Evolutionary conservation across 2,329 filamentous ascomycete genomes (phyloP), one percentile per base, ranked within the genome.

Genomic region (Bertia moriformis): DNA sequence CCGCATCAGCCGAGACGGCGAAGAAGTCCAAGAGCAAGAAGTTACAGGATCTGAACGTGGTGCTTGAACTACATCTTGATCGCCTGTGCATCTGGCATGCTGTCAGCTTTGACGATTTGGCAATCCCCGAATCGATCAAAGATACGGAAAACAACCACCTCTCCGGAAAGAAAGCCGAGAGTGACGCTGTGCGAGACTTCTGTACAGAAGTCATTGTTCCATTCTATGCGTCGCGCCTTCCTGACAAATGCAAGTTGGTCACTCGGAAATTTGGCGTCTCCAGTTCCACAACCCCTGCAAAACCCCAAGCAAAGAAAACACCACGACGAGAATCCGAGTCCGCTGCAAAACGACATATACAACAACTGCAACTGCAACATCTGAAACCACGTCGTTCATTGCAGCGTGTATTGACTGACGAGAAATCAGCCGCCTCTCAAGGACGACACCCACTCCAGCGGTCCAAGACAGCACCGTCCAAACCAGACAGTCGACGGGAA

Each of bases 31-130:
- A 50, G 37, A 27, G 43, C 10, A 64, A 61, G 43, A 65, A 61
- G 41, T 44, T 49, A 5, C 60, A 61, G 37, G 57, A 66, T 46
- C 45, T 67, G 22, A 51, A 54, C 33, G 51, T 58, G 3, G 51
- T 65, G 18, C 53, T 68, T 14, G 65, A 67, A 40, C 51, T 66
- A 1, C 56, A 66, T 18, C 49, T 66, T 14, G 65, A 68, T 42
- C 54, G 63, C 40, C 50, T 68, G 18, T 66, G 64, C 43, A 68
- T 68, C 39, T 68, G 65, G 65, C 63, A 67, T 47, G 58, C 62
- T 18, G 60, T 67, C 38, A 59, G 53, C 41, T 50, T 56, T 24
- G 59, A 59, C 19, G 61, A 62, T 44, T 49, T 3, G 44, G 48
- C 3, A 45, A 53, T 13, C 35, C 37, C 30, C 37, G 17, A 18